Evolutionary conservation across 164 flowering plant genomes (phyloP).

Genomic region (Piper betle): DNA sequence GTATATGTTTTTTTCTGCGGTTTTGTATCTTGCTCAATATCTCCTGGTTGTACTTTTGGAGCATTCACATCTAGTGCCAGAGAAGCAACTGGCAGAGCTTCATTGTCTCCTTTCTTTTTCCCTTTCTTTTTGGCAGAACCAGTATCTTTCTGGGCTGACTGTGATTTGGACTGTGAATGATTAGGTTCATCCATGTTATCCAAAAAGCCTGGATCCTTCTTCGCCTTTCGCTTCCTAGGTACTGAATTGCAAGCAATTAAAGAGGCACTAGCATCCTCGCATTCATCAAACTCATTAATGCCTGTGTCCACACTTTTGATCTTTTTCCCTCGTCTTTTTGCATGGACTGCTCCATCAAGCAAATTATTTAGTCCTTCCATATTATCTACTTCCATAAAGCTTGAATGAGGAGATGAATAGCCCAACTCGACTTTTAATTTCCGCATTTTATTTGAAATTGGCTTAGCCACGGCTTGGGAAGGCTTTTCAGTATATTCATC

Average conservation of each 20-base stretch:
- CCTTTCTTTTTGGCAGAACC: constrained; percentile 32
- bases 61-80: constrained; percentile 23
- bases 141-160: constrained; percentile 25
- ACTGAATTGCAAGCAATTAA: constrained; percentile 32
- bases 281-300: constrained; percentile 8
- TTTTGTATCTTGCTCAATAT: constrained; percentile 45
- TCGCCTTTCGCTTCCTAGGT: constrained; percentile 56
- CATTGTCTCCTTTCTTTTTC: constrained; percentile 41
- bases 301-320: constrained; percentile 18
- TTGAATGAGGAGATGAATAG: constrained; percentile 16
- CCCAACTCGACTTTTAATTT: constrained; percentile 28
- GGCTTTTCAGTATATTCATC: constrained; percentile 27
- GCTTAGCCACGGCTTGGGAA: constrained; percentile 18
- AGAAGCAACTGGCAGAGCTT: constrained; percentile 19
- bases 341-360: constrained; percentile 14
- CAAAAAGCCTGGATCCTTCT: constrained; percentile 19
- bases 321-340: constrained; percentile 32
- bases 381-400: constrained; percentile 29
- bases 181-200: constrained; percentile 29
- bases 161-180: constrained; percentile 17
- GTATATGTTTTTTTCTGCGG: constrained; percentile 55
- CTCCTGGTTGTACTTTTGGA: constrained; percentile 27
- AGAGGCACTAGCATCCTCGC: constrained; percentile 26
- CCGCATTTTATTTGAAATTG: constrained; percentile 29
- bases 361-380: constrained; percentile 13